Base-by-base conservation (phyloP, 257 asterid genomes). In the Eucommia ulmoides region DNA sequence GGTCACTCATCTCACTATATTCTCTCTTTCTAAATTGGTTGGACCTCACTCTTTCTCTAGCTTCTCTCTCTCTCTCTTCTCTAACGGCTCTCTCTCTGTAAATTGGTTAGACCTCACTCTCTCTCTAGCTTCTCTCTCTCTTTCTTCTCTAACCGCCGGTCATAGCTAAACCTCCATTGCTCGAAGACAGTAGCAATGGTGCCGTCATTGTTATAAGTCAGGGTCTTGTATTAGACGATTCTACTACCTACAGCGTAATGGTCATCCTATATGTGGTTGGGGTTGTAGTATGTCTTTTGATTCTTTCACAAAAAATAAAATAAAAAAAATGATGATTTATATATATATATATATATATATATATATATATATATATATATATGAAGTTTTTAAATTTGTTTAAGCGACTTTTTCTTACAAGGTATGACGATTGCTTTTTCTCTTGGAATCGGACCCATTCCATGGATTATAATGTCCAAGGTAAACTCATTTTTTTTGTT, bases 391-490 rank as follows among this genome's bases (percentile, higher is more conserved):
- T 42, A 42, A 20, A 29, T 45, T 53, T n/a, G 22, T 59, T 51
- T 6, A 38, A 62, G 51, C 24, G 33, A 29, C 16, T 41, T 59
- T 54, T 55, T 64, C 41, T 47, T 41, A 21, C 76, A 88, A 95
- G 58, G 68, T 20, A 58, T 84, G 77, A 93, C 79, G 72, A 72
- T 75, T 61, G 94, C 83, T 55, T 88, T 88, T 60, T 85, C 88
- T 23, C 50, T 75, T 9, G 97, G 97, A 52, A 78, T 88, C 56
- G 94, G 94, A 58, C 81, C 81, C 63, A 69, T 88, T 41, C 94
- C 97, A 7, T 88, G 94, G 94, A 55, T 88, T 54, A 83, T 83
- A 62, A 83, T 88, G 97, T 83, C 94, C 19, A 93, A 88, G 93
- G 94, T 87, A 83, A 41, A n/a, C n/a, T n/a, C n/a, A n/a, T n/a